Evolutionary conservation across 108 stramenopile species (phyloP).

Genomic region (Aurantiochytrium sp.): DNA sequence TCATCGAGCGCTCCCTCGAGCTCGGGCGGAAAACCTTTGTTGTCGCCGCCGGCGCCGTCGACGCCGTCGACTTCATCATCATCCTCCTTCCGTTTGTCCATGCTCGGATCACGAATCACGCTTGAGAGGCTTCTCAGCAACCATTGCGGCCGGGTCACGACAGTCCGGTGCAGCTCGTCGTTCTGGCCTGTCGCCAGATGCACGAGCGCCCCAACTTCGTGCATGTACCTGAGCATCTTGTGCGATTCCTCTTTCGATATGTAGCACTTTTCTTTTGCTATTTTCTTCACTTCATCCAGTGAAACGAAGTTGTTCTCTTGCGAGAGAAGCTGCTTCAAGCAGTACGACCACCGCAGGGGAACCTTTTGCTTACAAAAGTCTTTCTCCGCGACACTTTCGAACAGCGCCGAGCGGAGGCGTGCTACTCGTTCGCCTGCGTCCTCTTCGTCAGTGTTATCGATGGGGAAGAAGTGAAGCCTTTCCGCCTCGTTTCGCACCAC

Average conservation of each 20-base stretch:
- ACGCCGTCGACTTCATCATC: neutral
- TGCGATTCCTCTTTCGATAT: neutral
- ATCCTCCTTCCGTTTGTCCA: neutral
- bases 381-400: neutral
- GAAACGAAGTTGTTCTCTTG: neutral
- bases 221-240: neutral
- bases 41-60: neutral
- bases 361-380: neutral
- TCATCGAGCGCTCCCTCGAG: neutral
- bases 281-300: neutral
- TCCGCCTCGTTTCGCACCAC: no score
- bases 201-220: neutral
- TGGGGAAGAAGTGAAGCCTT: neutral
- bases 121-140: neutral
- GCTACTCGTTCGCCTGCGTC: neutral
- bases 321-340: neutral
- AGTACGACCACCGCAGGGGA: neutral
- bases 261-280: neutral
- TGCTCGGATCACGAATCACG: neutral
- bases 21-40: neutral
- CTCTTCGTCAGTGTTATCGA: neutral
- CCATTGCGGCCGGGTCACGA: neutral
- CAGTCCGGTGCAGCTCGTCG: neutral
- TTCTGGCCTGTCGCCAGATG: neutral
- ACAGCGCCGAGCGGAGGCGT: neutral